Base-by-base conservation (phyloP, 2,329 filamentous ascomycete genomes). In the Alternaria longipes region DNA sequence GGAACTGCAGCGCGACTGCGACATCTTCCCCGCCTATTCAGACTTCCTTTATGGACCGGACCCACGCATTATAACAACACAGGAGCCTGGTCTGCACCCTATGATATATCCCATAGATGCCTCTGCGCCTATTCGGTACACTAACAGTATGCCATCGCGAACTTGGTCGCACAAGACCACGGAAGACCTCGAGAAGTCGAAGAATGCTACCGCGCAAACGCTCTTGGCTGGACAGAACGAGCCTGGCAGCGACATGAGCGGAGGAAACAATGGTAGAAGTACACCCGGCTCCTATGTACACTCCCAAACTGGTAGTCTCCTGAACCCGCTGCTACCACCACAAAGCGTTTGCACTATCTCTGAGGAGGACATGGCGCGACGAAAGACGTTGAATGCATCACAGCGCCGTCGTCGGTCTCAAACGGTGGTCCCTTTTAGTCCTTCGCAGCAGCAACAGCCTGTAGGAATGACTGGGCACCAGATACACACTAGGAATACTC, bases 31-130 rank as follows among this genome's bases (percentile, higher is more conserved):
- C 16, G 69, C 71, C 7, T 73, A 68, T 44, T 67, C 50, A 4
- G 68, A 73, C 54, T 72, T 62, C 18, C 40, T 73, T 14, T 67
- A 58, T 9, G 71, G 67, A 30, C 28, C 64, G 8, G 68, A 70
- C 41, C 40, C 34, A 11, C 65, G 65, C 8, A 44, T 56, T 6
- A 40, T 64, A 4, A 63, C 60, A 26, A 44, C 38, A 6, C 49
- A 68, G 20, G 60, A 69, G 46, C 67, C 66, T 53, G 63, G 67
- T 11, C 18, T 68, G 14, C 68, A 71, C 28, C 66, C 66, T 22
- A 54, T 61, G 18, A 51, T 69, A 26, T 65, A 59, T 20, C 36
- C 53, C 14, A n/a, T 16, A 14, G 40, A 9, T 20, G 16, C 11
- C 0, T 41, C 26, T 3, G 32, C 51, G 18, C 49, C 63, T 4